Base-by-base conservation (phyloP, 495 filamentous ascomycete genomes). In the Venustampulla echinocandica region DNA sequence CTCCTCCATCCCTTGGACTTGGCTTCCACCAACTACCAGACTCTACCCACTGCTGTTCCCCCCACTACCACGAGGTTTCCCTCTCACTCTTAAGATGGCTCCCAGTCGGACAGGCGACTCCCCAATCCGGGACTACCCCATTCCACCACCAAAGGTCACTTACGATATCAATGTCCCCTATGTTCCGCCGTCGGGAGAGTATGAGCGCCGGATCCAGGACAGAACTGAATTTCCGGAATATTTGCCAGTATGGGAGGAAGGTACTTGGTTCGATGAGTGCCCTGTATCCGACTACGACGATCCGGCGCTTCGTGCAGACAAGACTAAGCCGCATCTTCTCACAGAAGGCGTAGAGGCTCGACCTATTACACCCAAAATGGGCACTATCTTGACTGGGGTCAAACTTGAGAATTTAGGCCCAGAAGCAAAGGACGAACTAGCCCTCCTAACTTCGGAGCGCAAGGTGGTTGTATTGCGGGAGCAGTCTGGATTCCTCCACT, bases 321-420 rank as follows among this genome's bases (percentile, higher is more conserved):
- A 56, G 17, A 45, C 33, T 15, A 64, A 64, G 41, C 61, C 52
- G 13, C 49, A 54, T 25, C 63, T 69, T 22, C 51, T 69, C 18
- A 45, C 44, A 2, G 33, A 44, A 9, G 57, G 52, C 10, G 59
- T 59, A 2, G 49, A 42, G 20, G 35, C 59, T 18, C 49, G 46
- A 19, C 42, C 61, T 19, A 53, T 70, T 46, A 82, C 70, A 32
- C 79, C 79, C 5, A 77, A 76, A 14, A 68, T 70, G 53, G 71
- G 71, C 13, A 68, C 69, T 2, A 58, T 69, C 9, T 55, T 73
- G 13, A 60, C 64, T 20, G 62, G 64, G 32, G 58, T 75, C 32
- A 69, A 74, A 53, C 56, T 75, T 10, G 64, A 61, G 30, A 57
- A 59, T 32, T 58, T 75, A 9, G 61, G 51, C 19, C 35, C 54